Base-by-base conservation (phyloP, 805 yeast species). In the Candida piceae region DNA sequence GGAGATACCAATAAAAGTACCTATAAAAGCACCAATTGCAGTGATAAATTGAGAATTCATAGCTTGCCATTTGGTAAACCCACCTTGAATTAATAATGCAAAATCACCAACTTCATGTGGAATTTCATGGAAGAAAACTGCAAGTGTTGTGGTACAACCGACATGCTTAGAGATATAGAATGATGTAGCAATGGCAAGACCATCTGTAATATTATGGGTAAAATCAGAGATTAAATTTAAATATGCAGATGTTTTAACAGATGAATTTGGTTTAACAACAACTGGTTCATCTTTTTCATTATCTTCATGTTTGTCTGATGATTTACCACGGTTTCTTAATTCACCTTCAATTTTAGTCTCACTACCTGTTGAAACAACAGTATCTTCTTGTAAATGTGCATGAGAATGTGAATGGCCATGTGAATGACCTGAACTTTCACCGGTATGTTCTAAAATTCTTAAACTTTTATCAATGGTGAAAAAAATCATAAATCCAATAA, bases 41-140 rank as follows among this genome's bases (percentile, higher is more conserved):
- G 88, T 80, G 23, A 80, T 49, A 36, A 80, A 67, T 58, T 83
- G 89, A 0, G 84, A 76, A 36, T 67, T 69, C 69, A 80, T 67
- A 2, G 86, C 87, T 44, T 76, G 76, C 57, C 74, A 60, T 57
- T 77, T 77, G 16, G 84, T 66, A 46, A 78, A 73, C 0, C 90
- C 90, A 16, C 80, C 80, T 49, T 78, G 77, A 43, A 80, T 71
- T 41, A 84, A 62, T 18, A 84, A 62, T 0, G 88, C 89, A 60
- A 79, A 84, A 52, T 84, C 93, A 32, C 90, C 89, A 42, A 84
- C 72, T 52, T 82, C 87, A 54, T 84, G 93, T 5, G 93, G 93
- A 33, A 83, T 73, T 55, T 84, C 93, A 55, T 84, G 93, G 58
- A 80, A 72, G 43, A 82, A 70, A 20, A 83, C 80, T 1, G 89